phyloP scores from a whole-genome alignment of 768 basidiomycete species.

The Naganishia kalamii region DNA sequence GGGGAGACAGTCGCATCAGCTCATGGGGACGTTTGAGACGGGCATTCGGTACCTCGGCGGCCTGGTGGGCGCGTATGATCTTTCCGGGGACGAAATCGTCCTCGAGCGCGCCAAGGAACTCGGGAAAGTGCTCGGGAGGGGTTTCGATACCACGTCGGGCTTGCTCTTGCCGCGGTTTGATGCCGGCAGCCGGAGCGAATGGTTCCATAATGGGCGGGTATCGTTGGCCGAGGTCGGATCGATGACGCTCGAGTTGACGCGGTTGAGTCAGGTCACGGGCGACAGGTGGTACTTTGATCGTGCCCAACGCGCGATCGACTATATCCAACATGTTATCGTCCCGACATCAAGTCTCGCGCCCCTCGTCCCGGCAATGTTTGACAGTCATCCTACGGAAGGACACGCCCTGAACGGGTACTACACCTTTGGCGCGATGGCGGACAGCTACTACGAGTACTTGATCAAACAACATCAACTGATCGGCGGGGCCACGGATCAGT shows the following conservation, averaged over 20 bases:
- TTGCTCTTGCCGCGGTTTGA: conserved; percentile 43
- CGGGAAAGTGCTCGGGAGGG: conserved; percentile 43
- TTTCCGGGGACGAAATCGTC: conserved; percentile 48
- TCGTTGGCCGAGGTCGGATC: conserved; percentile 47
- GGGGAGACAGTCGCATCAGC: conserved; percentile 7
- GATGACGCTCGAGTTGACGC: conserved; percentile 48
- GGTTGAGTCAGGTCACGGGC: conserved; percentile 46
- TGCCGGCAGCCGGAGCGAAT: conserved; percentile 33
- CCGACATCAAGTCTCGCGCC: conserved; percentile 32
- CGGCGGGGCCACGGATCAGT: conserved; percentile 39
- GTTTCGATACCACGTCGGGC: conserved; percentile 46
- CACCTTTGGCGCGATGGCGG: conserved; percentile 46
- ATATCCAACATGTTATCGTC: conserved; percentile 37
- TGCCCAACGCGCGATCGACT: conserved; percentile 47
- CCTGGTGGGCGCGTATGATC: conserved; percentile 48
- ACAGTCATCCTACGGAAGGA: conserved; percentile 21
- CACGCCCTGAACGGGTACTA: conserved; percentile 20
- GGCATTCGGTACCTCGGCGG: conserved; percentile 50
- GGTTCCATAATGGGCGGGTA: conserved; percentile 27
- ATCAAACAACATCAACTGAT: conserved; percentile 50
- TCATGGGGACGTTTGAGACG: conserved; percentile 46
- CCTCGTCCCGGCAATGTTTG: conserved; percentile 42
- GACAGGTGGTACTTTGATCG: conserved; percentile 47
- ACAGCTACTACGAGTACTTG: conserved; percentile 48
- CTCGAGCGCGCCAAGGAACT: conserved; percentile 48